Percentiles rank a stretch among this genome's conserved stretches.
phyloP scores from a whole-genome alignment of 208 protist genomes.

The Crithidia mellificae region DNA sequence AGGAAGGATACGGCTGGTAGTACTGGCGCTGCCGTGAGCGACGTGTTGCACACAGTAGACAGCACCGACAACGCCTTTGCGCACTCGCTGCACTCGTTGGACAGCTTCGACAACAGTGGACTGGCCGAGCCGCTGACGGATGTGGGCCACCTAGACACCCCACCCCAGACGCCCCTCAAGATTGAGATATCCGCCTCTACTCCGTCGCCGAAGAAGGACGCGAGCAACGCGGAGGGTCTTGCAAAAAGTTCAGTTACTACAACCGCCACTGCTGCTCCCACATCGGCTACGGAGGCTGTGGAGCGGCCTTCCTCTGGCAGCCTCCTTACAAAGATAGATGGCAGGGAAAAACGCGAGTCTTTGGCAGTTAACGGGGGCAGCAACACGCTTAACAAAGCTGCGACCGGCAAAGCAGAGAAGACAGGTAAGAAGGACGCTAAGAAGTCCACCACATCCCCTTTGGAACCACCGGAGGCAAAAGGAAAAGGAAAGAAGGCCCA shows the following conservation, averaged over 20 bases:
- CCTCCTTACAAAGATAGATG: not conserved
- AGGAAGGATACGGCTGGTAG: too few species aligned
- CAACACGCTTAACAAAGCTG: not conserved
- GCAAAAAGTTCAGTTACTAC: too few species aligned
- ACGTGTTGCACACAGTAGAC: not conserved
- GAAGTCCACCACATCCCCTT: not conserved
- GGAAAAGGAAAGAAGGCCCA: constrained; percentile 1
- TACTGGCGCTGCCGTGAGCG: not conserved
- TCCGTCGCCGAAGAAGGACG: not conserved
- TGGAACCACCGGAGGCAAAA: not conserved
- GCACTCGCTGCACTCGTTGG: constrained; percentile 12
- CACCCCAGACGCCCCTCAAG: not conserved
- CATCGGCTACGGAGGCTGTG: too few species aligned
- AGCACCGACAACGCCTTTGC: constrained; percentile 16
- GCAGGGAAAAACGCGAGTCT: not conserved
- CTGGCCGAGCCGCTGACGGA: not conserved
- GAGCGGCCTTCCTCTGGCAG: too few species aligned
- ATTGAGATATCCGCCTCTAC: not conserved
- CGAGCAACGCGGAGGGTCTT: too few species aligned
- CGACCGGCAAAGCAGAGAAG: not conserved
- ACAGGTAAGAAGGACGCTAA: not conserved
- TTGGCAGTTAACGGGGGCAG: not conserved
- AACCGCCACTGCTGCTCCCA: too few species aligned
- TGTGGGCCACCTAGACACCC: not conserved
- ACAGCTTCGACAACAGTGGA: not conserved